Evolutionary conservation across 495 filamentous ascomycete species (phyloP).

Genomic region (Tuber umbilicatum): DNA sequence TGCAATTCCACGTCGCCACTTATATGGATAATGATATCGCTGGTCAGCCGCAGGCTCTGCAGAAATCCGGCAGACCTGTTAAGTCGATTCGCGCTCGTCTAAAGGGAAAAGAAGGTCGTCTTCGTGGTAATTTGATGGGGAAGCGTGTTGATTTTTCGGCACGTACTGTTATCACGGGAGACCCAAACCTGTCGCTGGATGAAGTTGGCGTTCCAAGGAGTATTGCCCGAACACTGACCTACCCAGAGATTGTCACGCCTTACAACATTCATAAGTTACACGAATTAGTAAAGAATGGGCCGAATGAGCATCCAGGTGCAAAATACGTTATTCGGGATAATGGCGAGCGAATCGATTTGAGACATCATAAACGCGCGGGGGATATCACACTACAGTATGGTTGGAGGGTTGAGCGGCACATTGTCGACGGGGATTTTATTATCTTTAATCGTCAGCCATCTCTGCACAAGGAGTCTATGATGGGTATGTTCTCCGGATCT

Average conservation of each 20-base stretch:
- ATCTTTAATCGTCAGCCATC: slow-evolving; percentile 99
- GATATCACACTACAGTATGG: slow-evolving; percentile 82
- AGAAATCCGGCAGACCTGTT: slow-evolving; percentile 91
- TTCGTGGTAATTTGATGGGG: slow-evolving; percentile 97
- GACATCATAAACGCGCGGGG: slow-evolving; percentile 77
- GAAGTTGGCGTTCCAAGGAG: slow-evolving; percentile 90
- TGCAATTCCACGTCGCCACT: slow-evolving; percentile 98
- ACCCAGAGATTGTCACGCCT: slow-evolving; percentile 93
- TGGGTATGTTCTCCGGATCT: slow-evolving; percentile 53
- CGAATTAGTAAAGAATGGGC: slow-evolving; percentile 80
- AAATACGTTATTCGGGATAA: slow-evolving; percentile 89
- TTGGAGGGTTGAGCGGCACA: slow-evolving; percentile 96
- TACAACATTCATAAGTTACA: slow-evolving; percentile 95
- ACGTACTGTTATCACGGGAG: slow-evolving; percentile 97
- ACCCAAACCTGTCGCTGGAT: slow-evolving; percentile 90
- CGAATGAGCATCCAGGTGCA: slow-evolving; percentile 88
- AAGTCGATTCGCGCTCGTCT: slow-evolving; percentile 93
- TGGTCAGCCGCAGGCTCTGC: slow-evolving; percentile 86
- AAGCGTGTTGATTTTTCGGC: slow-evolving; percentile 99
- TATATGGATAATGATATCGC: slow-evolving; percentile 99
- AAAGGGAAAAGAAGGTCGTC: slow-evolving; percentile 96
- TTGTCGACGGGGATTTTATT: slow-evolving; percentile 92
- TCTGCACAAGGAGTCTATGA: slow-evolving; percentile 99
- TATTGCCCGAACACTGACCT: slow-evolving; percentile 84
- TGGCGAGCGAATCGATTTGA: slow-evolving; percentile 87